Evolutionary conservation across 2,329 filamentous ascomycete species (phyloP).

Genomic region (Aspergillus awamori): DNA sequence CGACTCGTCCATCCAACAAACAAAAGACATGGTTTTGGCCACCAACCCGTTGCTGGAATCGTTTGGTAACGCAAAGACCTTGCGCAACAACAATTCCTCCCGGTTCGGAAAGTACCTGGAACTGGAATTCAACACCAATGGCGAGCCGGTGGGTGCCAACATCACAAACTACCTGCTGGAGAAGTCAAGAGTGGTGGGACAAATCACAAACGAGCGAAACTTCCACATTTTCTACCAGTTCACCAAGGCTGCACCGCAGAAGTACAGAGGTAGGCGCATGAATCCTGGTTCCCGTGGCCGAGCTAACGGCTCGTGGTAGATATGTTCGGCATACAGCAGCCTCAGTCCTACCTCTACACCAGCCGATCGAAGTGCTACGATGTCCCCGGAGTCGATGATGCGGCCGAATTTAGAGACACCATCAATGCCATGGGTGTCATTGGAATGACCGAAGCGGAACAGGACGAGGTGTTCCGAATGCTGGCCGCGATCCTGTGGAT

Average conservation of each 20-base stretch:
- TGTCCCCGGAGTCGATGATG: constrained; percentile 90
- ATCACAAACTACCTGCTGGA: constrained; percentile 98
- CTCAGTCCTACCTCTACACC: constrained; percentile 90
- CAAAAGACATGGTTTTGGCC: constrained; percentile 98
- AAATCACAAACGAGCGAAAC: constrained; percentile 93
- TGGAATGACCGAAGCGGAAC: constrained; percentile 81
- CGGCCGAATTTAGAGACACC: constrained; percentile 85
- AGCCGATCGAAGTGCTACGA: constrained; percentile 93
- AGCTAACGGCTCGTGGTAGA: constrained; percentile 48
- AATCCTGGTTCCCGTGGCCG: background rate
- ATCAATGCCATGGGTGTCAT: constrained; percentile 94
- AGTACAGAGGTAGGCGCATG: constrained; percentile 64
- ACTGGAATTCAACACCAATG: constrained; percentile 88
- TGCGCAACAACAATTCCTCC: constrained; percentile 98
- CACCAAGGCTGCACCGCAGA: constrained; percentile 86
- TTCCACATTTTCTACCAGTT: constrained; percentile 99
- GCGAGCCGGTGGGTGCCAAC: constrained; percentile 92
- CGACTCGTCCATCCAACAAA: constrained; percentile 87
- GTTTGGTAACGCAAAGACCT: constrained; percentile 96
- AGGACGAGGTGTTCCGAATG: constrained; percentile 97
- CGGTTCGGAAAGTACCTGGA: constrained; percentile 98
- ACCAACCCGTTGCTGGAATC: constrained; percentile 97
- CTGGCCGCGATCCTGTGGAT: constrained; percentile 89
- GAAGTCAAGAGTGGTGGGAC: constrained; percentile 91
- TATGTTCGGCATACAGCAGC: constrained; percentile 86